These are phyloP conservation scores for Neurospora tetraspora DNA, from an alignment of 495 filamentous ascomycete species.

Conservation along the genomic window DNA sequence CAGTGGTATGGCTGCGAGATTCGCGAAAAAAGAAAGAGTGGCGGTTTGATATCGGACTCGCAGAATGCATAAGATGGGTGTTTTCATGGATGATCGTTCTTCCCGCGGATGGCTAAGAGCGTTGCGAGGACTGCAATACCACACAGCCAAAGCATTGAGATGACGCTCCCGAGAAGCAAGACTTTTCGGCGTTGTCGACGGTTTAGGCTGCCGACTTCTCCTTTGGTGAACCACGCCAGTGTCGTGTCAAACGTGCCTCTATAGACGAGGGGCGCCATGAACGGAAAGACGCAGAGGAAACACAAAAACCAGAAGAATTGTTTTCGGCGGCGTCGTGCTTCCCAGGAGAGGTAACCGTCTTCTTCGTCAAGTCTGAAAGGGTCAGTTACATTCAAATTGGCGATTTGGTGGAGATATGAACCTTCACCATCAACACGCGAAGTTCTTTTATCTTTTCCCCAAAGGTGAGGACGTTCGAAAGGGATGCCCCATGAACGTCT, in stretches of 20 bases:
- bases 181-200: slow-evolving; percentile 17
- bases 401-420: slow-evolving; percentile 5
- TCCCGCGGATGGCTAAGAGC: not conserved
- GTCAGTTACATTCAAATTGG: slow-evolving; percentile 6
- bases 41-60: not conserved
- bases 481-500: not conserved
- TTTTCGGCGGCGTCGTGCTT: slow-evolving; percentile 12
- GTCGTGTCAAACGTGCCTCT: slow-evolving; percentile 15
- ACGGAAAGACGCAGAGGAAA: slow-evolving; percentile 22
- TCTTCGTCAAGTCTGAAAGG: slow-evolving; percentile 4
- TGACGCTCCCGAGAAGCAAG: slow-evolving; percentile 11
- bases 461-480: slow-evolving; percentile 1
- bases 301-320: slow-evolving; percentile 21
- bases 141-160: slow-evolving; percentile 11
- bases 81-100: not conserved
- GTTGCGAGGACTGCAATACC: slow-evolving; percentile 4
- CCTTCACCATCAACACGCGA: not conserved
- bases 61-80: not conserved
- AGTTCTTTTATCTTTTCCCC: slow-evolving; percentile 1
- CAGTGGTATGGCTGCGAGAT: not conserved
- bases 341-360: slow-evolving; percentile 20
- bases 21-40: not conserved
- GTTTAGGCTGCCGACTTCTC: slow-evolving; percentile 20
- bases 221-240: slow-evolving; percentile 25
- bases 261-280: slow-evolving; percentile 22